These are phyloP conservation scores for Apiospora hydei DNA, from an alignment of 2,329 filamentous ascomycete species.

Conservation along the genomic window DNA sequence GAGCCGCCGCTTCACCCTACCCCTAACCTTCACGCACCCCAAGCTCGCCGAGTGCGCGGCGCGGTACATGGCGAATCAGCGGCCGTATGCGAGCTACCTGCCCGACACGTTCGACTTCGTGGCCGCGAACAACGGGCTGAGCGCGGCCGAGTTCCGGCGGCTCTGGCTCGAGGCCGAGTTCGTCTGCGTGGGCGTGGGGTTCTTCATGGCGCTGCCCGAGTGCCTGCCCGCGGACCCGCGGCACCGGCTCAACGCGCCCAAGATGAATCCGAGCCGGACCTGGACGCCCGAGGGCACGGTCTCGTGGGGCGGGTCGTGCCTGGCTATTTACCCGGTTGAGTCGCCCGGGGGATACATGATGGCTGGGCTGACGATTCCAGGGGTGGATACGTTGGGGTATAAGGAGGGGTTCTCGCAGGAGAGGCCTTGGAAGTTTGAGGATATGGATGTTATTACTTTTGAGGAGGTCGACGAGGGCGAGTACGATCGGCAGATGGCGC, in stretches of 20 bases:
- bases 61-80: constrained; percentile 40
- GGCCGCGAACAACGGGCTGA: constrained; percentile 25
- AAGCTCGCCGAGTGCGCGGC: constrained; percentile 33
- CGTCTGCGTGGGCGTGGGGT: constrained; percentile 22
- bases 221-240: constrained; percentile 55
- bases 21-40: constrained; percentile 49
- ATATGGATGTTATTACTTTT: constrained; percentile 64
- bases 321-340: constrained; percentile 63
- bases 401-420: constrained; percentile 55
- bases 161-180: constrained; percentile 28
- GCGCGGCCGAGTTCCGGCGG: constrained; percentile 27
- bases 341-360: constrained; percentile 64
- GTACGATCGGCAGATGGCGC: constrained; percentile 54
- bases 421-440: constrained; percentile 61
- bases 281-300: constrained; percentile 64
- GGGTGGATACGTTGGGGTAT: constrained; percentile 60
- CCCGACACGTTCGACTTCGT: constrained; percentile 41
- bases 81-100: constrained; percentile 39
- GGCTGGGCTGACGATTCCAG: constrained; percentile 59
- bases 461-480: constrained; percentile 60
- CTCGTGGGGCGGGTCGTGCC: constrained; percentile 62
- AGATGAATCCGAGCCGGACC: constrained; percentile 63
- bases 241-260: constrained; percentile 59
- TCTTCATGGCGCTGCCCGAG: constrained; percentile 26
- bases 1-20: constrained; percentile 52